These are phyloP conservation scores for Pichia occidentalis DNA, from an alignment of 805 yeast genomes.

Conservation along the genomic window DNA sequence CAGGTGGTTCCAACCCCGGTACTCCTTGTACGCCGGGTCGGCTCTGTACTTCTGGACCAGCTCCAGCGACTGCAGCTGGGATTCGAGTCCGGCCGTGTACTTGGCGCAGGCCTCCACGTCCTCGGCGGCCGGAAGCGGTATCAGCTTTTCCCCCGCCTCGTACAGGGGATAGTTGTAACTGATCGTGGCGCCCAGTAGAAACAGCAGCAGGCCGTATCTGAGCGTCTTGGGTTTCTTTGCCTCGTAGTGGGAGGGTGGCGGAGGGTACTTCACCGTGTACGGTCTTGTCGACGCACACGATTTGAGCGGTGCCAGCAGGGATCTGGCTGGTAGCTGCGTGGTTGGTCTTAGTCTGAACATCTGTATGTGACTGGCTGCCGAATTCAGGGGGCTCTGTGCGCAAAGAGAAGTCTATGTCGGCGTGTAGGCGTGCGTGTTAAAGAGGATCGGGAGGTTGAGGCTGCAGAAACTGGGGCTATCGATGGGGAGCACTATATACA, in stretches of 20 bases:
- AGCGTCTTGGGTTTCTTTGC: conserved; percentile 4
- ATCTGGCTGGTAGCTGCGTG: no score
- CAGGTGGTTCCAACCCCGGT: conserved; percentile 39
- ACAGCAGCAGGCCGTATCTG: conserved; percentile 12
- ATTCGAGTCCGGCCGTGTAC: conserved; percentile 35
- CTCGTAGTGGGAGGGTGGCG: conserved; percentile 17
- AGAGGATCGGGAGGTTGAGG: no score
- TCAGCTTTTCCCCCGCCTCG: conserved; percentile 20
- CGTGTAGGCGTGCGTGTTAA: no score
- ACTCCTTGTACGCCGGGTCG: conserved; percentile 33
- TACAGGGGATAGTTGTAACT: conserved; percentile 26
- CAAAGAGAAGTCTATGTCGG: no score
- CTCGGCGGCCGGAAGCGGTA: conserved; percentile 18
- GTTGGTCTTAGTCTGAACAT: no score
- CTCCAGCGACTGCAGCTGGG: conserved; percentile 42
- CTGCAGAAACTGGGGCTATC: no score
- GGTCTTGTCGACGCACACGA: no score
- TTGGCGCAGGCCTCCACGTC: conserved; percentile 18
- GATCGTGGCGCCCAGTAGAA: conserved; percentile 23
- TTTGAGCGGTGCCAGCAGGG: no score
- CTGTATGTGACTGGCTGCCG: no score
- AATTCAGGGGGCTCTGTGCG: no score
- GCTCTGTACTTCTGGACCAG: conserved; percentile 41
- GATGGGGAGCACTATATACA: no score
- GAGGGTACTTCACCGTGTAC: conserved; percentile 17